Percentiles rank a stretch among this genome's conserved stretches.
These are phyloP conservation scores for Pseudozyma tsukubaensis DNA, from an alignment of 1,284 basidiomycete species.

Conservation along the genomic window DNA sequence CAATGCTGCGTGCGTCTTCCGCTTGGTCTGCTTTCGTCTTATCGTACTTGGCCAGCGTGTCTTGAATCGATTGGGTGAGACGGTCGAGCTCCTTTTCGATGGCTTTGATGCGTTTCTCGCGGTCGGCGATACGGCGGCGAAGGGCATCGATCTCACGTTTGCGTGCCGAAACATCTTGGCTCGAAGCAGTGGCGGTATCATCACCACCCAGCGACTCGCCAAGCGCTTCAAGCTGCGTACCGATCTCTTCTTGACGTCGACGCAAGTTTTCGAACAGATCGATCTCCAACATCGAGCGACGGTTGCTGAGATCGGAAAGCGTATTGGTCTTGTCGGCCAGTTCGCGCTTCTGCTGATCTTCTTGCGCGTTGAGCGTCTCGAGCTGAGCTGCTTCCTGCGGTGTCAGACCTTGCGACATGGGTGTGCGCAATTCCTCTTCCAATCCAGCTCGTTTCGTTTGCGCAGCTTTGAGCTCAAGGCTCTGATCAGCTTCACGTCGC, in stretches of 20 bases:
- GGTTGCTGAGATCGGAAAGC: conserved; percentile 82
- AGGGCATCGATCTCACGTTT: conserved; percentile 41
- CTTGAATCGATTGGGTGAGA: conserved; percentile 76
- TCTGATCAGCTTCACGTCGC: conserved; percentile 77
- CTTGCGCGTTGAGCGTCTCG: conserved; percentile 78
- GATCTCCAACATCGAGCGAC: conserved; percentile 86
- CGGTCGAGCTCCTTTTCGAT: conserved; percentile 74
- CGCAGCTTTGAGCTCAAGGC: conserved; percentile 77
- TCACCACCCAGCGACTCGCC: conserved; percentile 74
- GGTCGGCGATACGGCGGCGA: conserved; percentile 72
- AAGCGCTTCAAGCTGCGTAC: conserved; percentile 79
- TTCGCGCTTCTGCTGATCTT: conserved; percentile 79
- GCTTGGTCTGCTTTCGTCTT: conserved; percentile 81
- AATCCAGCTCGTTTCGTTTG: conserved; percentile 76
- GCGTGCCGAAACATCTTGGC: conserved; percentile 77
- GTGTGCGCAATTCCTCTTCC: conserved; percentile 79
- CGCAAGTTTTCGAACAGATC: conserved; percentile 90
- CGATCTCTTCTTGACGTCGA: conserved; percentile 81
- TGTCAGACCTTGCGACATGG: conserved; percentile 80
- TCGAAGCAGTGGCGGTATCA: conserved; percentile 80
- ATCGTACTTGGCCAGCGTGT: conserved; percentile 77
- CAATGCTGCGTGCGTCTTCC: conserved; percentile 85
- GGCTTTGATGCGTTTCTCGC: conserved; percentile 45
- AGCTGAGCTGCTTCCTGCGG: conserved; percentile 79
- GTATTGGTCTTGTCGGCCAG: conserved; percentile 78